phyloP scores from a whole-genome alignment of 2,329 filamentous ascomycete genomes.

The Trichoderma koningii region DNA sequence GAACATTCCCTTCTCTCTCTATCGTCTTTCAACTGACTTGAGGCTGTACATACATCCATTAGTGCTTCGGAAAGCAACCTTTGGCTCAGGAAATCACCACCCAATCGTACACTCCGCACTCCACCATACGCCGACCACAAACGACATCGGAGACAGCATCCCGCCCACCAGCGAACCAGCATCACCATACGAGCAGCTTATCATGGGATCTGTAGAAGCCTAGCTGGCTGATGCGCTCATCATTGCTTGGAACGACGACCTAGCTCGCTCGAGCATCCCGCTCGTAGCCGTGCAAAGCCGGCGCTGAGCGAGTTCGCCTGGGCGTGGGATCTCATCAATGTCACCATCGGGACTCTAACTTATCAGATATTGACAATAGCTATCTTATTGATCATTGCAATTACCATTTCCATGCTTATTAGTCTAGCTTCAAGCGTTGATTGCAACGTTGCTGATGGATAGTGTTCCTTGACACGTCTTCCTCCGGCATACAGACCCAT shows the following conservation, averaged over 20 bases:
- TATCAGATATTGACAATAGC: not conserved
- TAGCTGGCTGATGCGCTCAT: not conserved
- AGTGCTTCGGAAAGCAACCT: no score
- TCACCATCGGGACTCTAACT: not conserved
- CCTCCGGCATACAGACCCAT: no score
- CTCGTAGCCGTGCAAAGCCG: constrained; percentile 19
- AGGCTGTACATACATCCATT: no score
- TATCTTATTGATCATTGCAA: not conserved
- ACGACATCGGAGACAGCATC: constrained; percentile 12
- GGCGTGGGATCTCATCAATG: not conserved
- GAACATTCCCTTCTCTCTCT: no score
- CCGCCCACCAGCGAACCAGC: not conserved
- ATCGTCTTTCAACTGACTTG: no score
- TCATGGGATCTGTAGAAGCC: not conserved
- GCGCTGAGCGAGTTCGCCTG: constrained; percentile 5
- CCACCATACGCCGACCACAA: not conserved
- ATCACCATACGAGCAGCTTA: not conserved
- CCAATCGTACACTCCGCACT: not conserved
- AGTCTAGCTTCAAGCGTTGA: no score
- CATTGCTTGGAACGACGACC: constrained; percentile 1
- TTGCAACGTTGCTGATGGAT: no score
- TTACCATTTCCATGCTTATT: no score
- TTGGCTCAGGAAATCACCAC: no score
- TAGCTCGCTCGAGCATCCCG: not conserved
- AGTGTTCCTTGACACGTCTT: no score